Conservation (phyloP, 768 basidiomycete species). For the Royoungia palumana region DNA sequence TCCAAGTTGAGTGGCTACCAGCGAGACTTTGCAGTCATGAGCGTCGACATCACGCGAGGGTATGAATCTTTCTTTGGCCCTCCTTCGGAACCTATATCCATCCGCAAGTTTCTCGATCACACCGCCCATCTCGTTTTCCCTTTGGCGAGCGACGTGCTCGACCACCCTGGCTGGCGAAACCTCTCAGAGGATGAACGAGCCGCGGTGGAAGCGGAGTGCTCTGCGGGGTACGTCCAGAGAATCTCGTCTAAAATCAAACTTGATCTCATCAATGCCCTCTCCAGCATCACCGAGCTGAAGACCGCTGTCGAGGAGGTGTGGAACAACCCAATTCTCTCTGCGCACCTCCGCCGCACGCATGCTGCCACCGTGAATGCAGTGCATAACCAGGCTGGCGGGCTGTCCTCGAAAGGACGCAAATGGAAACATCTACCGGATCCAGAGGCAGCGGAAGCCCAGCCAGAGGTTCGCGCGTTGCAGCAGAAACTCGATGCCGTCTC, state of each 20-base stretch:
- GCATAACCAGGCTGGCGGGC: conserved; percentile 33
- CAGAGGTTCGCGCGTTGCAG: conserved; percentile 49
- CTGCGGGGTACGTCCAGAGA: conserved; percentile 30
- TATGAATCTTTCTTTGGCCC: conserved; percentile 62
- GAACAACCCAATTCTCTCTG: conserved; percentile 54
- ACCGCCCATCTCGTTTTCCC: conserved; percentile 18
- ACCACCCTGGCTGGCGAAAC: conserved; percentile 21
- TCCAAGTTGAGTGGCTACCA: no score
- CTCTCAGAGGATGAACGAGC: conserved; percentile 27
- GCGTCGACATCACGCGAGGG: conserved; percentile 26
- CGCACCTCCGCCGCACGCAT: conserved; percentile 53
- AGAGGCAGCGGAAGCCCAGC: conserved; percentile 30
- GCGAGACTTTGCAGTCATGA: conserved; percentile 10
- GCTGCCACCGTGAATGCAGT: conserved; percentile 42
- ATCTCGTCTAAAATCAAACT: background rate
- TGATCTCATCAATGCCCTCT: background rate
- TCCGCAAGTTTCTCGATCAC: conserved; percentile 43
- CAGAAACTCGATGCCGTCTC: conserved; percentile 47
- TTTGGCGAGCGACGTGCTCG: conserved; percentile 5
- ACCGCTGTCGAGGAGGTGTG: conserved; percentile 44
- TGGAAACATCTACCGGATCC: conserved; percentile 33
- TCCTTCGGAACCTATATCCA: conserved; percentile 51
- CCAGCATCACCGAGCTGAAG: conserved; percentile 54
- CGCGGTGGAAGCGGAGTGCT: conserved; percentile 40
- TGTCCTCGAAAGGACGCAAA: conserved; percentile 27